These are phyloP conservation scores for Gossypium raimondii DNA, from an alignment of 345 rosid species.

Conservation along the genomic window DNA sequence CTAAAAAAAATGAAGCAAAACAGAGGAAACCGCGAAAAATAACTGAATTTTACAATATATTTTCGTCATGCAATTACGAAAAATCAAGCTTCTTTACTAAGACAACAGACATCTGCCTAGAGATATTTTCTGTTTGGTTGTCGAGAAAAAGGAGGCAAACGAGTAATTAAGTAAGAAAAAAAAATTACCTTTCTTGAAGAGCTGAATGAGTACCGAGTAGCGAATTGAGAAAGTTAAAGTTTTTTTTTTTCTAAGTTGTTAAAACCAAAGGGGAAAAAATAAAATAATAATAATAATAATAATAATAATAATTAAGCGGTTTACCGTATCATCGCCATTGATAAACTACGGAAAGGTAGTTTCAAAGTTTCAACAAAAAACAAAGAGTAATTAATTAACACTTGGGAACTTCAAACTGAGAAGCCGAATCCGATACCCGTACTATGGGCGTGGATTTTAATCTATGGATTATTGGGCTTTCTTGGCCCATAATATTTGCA, in stretches of 20 bases:
- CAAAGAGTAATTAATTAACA: no score
- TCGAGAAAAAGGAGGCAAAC: neutral
- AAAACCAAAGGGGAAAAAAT: neutral
- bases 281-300: neutral
- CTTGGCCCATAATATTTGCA: no score
- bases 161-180: neutral
- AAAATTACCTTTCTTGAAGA: neutral
- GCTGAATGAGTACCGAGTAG: neutral
- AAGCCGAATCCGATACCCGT: no score
- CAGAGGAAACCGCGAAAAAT: neutral
- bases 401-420: no score
- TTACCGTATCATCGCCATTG: neutral
- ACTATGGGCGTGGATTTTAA: no score
- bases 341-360: neutral
- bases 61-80: neutral
- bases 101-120: neutral
- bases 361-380: neutral
- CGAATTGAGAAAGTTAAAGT: neutral
- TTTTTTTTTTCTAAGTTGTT: neutral
- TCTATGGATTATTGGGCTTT: no score
- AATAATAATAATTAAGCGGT: neutral
- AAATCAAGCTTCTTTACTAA: neutral
- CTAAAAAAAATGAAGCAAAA: neutral
- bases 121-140: neutral
- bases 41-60: neutral